Base-by-base conservation (phyloP, 371 early-diverging fungal species). In the Thermomucor indicae-seudaticae region DNA sequence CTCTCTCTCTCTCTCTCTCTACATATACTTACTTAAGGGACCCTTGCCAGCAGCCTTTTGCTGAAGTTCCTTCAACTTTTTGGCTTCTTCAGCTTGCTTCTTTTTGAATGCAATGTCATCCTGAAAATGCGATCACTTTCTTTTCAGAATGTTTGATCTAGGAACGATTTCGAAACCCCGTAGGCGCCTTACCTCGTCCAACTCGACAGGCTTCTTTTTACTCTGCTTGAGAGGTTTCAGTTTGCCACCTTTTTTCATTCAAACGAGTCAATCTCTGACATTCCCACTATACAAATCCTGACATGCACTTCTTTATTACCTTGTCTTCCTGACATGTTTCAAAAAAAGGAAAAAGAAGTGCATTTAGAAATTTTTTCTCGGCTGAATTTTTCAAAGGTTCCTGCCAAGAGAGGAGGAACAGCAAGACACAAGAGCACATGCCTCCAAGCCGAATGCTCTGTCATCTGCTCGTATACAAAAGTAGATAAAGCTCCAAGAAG, bases 11-110 rank as follows among this genome's bases (percentile, higher is more conserved):
- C n/a, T n/a, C n/a, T n/a, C n/a, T n/a, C n/a, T n/a, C n/a, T n/a
- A n/a, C n/a, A 25, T n/a, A 55, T 22, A 75, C 83, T 70, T 78
- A 85, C 85, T 57, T 49, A 91, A 74, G 50, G 90, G 90, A 31
- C 91, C 91, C 57, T 85, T 84, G 57, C 81, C 80, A 35, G 80
- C 61, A 57, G 93, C 93, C 73, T 90, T 86, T 47, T 67, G 73
- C 60, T 83, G 76, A 67, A 91, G 55, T 60, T 79, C 88, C 83
- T 91, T 89, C 49, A 93, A 62, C 78, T 83, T 90, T 62, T 83
- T 83, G 54, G 76, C 73, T 67, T 93, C 92, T 60, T 91, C 92
- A 63, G 75, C 74, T 62, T 84, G 84, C 78, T 89, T 91, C 70
- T 85, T 76, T 80, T 88, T 86, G 49, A 60, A 60, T 20, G 61